Percentiles rank a stretch among this genome's conserved stretches.
These are phyloP conservation scores for Tremellales sp. DNA, from an alignment of 1,284 basidiomycete species.

Conservation along the genomic window DNA sequence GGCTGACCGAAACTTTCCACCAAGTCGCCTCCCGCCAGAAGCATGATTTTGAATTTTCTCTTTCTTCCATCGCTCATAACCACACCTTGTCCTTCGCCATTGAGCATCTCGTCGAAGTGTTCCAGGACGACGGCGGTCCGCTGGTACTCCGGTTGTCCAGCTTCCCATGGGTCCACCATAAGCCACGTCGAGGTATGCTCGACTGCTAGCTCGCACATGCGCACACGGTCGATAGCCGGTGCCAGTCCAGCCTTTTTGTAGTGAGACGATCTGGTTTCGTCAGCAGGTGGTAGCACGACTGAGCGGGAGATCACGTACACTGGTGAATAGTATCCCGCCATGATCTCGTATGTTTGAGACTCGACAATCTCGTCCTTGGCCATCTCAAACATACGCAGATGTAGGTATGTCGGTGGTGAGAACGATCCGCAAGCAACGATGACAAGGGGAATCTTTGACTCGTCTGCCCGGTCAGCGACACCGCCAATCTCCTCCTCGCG, in stretches of 20 bases:
- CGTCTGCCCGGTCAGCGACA: slow-evolving; percentile 35
- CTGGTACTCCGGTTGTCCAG: slow-evolving; percentile 82
- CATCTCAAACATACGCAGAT: slow-evolving; percentile 93
- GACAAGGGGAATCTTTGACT: slow-evolving; percentile 50
- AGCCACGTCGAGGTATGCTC: slow-evolving; percentile 57
- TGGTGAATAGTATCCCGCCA: slow-evolving; percentile 90
- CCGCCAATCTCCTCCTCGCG: neutral
- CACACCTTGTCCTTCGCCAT: slow-evolving; percentile 66
- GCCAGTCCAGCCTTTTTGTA: slow-evolving; percentile 88
- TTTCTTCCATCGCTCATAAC: slow-evolving; percentile 42
- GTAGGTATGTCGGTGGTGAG: slow-evolving; percentile 56
- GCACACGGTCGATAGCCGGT: slow-evolving; percentile 71
- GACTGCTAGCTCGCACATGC: slow-evolving; percentile 82
- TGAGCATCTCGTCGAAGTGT: slow-evolving; percentile 91
- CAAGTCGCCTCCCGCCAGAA: slow-evolving; percentile 93
- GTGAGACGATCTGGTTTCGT: slow-evolving; percentile 61
- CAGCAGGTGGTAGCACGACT: neutral
- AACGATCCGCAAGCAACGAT: slow-evolving; percentile 56
- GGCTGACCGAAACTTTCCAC: slow-evolving; percentile 95
- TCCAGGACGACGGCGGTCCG: slow-evolving; percentile 93
- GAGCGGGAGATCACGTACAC: slow-evolving; percentile 51
- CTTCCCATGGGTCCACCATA: slow-evolving; percentile 98
- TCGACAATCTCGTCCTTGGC: slow-evolving; percentile 91
- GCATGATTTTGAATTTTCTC: slow-evolving; percentile 65
- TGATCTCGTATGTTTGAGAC: slow-evolving; percentile 86